Percentiles rank a stretch among this genome's conserved stretches.
These are phyloP conservation scores for Microbotryum scabiosae DNA, from an alignment of 1,284 basidiomycete genomes.

Conservation along the genomic window DNA sequence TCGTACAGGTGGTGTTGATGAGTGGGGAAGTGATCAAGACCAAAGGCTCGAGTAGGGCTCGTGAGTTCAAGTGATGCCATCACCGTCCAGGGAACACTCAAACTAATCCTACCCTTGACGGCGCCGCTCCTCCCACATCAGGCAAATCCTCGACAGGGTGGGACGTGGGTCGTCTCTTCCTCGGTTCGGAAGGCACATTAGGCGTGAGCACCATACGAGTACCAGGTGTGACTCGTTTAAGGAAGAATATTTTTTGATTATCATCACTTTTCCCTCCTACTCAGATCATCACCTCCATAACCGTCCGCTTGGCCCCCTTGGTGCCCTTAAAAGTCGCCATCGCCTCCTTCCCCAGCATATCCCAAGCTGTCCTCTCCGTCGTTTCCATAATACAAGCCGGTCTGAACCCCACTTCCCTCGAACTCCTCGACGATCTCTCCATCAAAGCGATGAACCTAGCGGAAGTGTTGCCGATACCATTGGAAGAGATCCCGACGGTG, in stretches of 20 bases:
- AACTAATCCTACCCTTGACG: neutral
- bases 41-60: slow-evolving; percentile 40
- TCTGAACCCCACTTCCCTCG: slow-evolving; percentile 51
- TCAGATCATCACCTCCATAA: slow-evolving; percentile 45
- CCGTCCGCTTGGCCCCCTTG: slow-evolving; percentile 67
- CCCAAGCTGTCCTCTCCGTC: slow-evolving; percentile 58
- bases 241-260: neutral
- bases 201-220: slow-evolving; percentile 45
- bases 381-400: slow-evolving; percentile 51
- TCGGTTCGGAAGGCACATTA: slow-evolving; percentile 90
- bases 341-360: slow-evolving; percentile 46
- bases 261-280: neutral
- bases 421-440: slow-evolving; percentile 55
- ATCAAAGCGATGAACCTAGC: slow-evolving; percentile 54
- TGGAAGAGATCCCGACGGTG: slow-evolving; percentile 56
- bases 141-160: slow-evolving; percentile 31
- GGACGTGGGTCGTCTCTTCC: slow-evolving; percentile 60
- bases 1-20: slow-evolving; percentile 59
- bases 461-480: slow-evolving; percentile 52
- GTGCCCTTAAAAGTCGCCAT: slow-evolving; percentile 58
- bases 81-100: neutral
- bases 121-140: slow-evolving; percentile 47
- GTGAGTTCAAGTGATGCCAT: slow-evolving; percentile 2
- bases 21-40: slow-evolving; percentile 89
- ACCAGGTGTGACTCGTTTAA: neutral